These are phyloP conservation scores for Mortierella antarctica DNA, from an alignment of 192 early-diverging fungal genomes.

Conservation along the genomic window DNA sequence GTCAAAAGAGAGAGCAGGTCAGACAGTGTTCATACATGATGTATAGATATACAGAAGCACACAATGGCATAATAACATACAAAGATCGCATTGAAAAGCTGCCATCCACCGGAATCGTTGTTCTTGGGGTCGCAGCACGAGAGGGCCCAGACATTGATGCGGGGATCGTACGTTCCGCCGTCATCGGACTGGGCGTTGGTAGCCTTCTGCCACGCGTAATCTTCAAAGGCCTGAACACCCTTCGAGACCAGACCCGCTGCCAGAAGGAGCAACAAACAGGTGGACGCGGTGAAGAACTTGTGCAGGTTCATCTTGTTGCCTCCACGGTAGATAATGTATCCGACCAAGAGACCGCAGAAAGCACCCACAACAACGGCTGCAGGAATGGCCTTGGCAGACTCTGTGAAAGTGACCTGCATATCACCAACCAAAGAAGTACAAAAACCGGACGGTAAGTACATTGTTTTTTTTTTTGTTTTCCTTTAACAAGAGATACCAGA, in stretches of 20 bases:
- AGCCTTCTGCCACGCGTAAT: constrained; percentile 24
- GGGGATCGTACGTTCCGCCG: constrained; percentile 20
- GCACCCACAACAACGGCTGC: constrained; percentile 82
- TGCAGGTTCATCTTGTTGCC: constrained; percentile 76
- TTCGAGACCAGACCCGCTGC: constrained; percentile 83
- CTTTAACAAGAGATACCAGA: too few relatives aligned
- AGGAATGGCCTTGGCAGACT: constrained; percentile 76
- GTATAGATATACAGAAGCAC: not conserved
- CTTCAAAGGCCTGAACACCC: constrained; percentile 64
- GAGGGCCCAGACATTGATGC: constrained; percentile 64
- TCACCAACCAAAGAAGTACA: too few relatives aligned
- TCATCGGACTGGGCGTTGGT: constrained; percentile 37
- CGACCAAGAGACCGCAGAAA: constrained; percentile 72
- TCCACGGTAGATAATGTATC: constrained; percentile 77
- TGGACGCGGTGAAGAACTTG: constrained; percentile 81
- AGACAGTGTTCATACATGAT: not conserved
- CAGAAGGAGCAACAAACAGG: constrained; percentile 80
- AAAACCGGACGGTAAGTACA: not conserved
- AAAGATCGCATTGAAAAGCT: constrained; percentile 79
- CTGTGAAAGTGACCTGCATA: constrained; percentile 68
- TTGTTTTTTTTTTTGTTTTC: not conserved
- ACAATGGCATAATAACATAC: not conserved
- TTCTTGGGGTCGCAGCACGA: constrained; percentile 68
- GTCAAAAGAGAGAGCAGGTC: not conserved
- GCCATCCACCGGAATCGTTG: constrained; percentile 63